Conservation (phyloP, 768 basidiomycete species). For the Naganishia vishniacii region DNA sequence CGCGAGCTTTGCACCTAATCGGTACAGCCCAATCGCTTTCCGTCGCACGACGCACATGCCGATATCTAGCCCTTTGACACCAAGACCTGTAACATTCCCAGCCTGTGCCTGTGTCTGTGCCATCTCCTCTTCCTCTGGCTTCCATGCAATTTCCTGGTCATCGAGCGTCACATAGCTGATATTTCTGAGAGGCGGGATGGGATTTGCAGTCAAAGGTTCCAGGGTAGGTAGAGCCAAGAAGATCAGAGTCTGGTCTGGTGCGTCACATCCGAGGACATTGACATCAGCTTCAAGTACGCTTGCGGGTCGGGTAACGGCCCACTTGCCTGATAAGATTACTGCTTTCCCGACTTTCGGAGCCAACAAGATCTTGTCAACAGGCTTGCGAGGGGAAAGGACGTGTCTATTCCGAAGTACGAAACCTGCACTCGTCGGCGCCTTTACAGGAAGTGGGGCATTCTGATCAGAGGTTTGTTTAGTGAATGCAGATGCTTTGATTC, state of each 20-base stretch:
- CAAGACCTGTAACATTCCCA: not conserved
- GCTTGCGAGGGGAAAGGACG: constrained; percentile 61
- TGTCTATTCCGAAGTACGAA: constrained; percentile 62
- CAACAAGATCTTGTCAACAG: constrained; percentile 74
- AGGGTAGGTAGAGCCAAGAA: constrained; percentile 77
- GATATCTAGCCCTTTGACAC: constrained; percentile 34
- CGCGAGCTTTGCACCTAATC: constrained; percentile 38
- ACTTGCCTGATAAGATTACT: constrained; percentile 68
- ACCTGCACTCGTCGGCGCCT: constrained; percentile 53
- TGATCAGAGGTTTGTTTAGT: not conserved
- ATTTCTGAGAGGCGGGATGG: constrained; percentile 72
- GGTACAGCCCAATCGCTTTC: constrained; percentile 47
- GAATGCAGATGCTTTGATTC: not conserved
- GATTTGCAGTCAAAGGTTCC: constrained; percentile 59
- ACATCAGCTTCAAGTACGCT: constrained; percentile 24
- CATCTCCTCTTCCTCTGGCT: constrained; percentile 30
- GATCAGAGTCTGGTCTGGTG: constrained; percentile 55
- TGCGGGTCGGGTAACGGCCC: too few relatives aligned
- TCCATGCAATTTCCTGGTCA: constrained; percentile 54
- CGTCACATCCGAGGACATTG: constrained; percentile 39
- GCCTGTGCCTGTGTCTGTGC: not conserved
- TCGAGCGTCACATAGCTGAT: constrained; percentile 77
- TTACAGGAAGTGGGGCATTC: constrained; percentile 44
- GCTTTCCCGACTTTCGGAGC: constrained; percentile 68
- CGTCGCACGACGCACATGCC: constrained; percentile 47